Base-by-base conservation (phyloP, 257 asterid genomes). In the Echium plantagineum region DNA sequence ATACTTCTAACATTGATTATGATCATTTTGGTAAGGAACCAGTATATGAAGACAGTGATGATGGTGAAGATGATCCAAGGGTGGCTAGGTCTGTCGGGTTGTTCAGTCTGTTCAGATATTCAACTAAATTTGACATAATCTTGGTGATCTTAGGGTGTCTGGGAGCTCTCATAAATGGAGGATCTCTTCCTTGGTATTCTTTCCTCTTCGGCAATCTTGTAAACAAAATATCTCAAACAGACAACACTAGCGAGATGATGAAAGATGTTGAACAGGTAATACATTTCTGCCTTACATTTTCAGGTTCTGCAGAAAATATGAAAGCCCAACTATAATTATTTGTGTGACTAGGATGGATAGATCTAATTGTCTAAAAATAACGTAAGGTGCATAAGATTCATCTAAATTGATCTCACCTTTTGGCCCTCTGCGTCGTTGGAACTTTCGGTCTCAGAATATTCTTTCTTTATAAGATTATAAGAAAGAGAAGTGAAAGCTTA, bases 141-240 rank as follows among this genome's bases (percentile, higher is more conserved):
- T 79, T 88, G 9, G 81, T 88, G 52, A 48, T 83, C 31, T 78
- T 88, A 55, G 96, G 96, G 48, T 77, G 88, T 62, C 35, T 85
- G 16, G 95, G 96, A 65, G 94, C 95, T 67, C 51, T 89, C 0
- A 78, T 89, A 68, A 83, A 89, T 55, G 96, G 96, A 55, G 96
- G 96, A 38, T 83, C 96, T 21, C 90, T 89, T 59, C 95, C 95
- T 71, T 89, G 94, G 94, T 89, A 89, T 69, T 89, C 95, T 9
- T 78, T 38, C 73, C 87, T 85, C 49, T 83, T 89, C 6, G 95
- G 96, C 9, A 55, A 62, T 42, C 78, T 89, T 60, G 96, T 83
- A 5, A 85, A 85, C 74, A 75, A 80, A 61, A 83, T 89, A 54
- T 86, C 88, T 1, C 52, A 61, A 21, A 35, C 46, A 35, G 78